Evolutionary conservation across 495 filamentous ascomycete genomes (phyloP).

Genomic region (Xylaria bambusicola): DNA sequence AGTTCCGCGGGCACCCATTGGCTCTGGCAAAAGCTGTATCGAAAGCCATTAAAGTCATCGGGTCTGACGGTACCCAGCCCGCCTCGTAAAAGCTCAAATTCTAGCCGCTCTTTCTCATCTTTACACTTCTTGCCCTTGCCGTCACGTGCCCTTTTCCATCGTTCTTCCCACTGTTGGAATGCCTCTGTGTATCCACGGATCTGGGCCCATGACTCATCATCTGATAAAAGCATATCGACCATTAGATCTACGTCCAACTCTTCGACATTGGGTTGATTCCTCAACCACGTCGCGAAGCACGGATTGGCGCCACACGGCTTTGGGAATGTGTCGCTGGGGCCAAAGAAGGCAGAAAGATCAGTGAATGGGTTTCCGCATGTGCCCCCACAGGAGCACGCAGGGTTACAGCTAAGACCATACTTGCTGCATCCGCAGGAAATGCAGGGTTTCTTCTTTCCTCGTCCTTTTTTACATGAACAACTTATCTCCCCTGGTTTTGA

Average conservation of each 20-base stretch:
- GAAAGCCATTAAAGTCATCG: constrained; percentile 31
- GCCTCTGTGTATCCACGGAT: constrained; percentile 29
- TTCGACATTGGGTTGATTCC: constrained; percentile 32
- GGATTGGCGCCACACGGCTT: constrained; percentile 32
- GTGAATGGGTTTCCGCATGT: constrained; percentile 33
- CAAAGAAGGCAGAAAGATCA: constrained; percentile 33
- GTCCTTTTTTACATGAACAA: constrained; percentile 32
- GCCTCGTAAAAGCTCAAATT: constrained; percentile 33
- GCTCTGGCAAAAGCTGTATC: constrained; percentile 34
- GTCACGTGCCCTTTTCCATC: constrained; percentile 29
- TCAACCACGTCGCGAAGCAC: constrained; percentile 35
- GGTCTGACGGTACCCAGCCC: constrained; percentile 29
- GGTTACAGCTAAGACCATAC: constrained; percentile 25
- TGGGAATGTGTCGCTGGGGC: constrained; percentile 22
- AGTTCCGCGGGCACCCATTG: constrained; percentile 25
- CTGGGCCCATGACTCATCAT: constrained; percentile 31
- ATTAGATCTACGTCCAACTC: constrained; percentile 34
- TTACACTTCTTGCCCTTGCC: constrained; percentile 31
- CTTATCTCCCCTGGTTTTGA: constrained; percentile 23
- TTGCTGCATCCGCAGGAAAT: constrained; percentile 33
- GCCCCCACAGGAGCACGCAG: constrained; percentile 29
- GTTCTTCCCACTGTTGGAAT: constrained; percentile 34
- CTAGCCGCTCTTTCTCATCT: constrained; percentile 32
- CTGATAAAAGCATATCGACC: constrained; percentile 34
- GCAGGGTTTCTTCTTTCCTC: constrained; percentile 34